Conservation (phyloP, 305 asterid species). For the Fraxinus sp. region DNA sequence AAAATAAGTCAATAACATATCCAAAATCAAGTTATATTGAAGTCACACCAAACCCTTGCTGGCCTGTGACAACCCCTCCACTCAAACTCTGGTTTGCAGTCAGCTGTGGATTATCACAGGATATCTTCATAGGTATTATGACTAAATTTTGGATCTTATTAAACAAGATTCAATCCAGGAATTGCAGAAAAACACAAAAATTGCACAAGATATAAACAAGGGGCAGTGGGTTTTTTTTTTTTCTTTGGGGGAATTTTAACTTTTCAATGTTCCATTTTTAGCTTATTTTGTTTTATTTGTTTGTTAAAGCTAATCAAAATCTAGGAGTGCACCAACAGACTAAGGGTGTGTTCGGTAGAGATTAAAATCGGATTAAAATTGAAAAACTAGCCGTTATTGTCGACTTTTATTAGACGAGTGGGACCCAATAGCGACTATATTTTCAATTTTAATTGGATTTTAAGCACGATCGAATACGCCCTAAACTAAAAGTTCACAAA, state of each 20-base stretch:
- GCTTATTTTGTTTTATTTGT: background rate
- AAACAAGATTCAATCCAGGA: background rate
- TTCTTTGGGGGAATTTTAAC: background rate
- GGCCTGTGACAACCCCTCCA: background rate
- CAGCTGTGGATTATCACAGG: background rate
- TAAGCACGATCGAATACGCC: too few species aligned
- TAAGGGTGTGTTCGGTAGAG: too few species aligned
- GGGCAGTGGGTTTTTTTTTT: background rate
- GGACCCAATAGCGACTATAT: too few species aligned
- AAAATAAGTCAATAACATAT: background rate
- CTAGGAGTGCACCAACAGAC: background rate
- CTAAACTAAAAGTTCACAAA: background rate
- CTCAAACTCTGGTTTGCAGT: background rate
- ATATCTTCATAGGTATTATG: background rate
- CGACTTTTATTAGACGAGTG: too few species aligned
- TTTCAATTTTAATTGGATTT: too few species aligned
- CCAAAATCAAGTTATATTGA: background rate
- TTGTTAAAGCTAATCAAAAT: background rate
- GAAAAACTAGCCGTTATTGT: too few species aligned
- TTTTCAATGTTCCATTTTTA: background rate
- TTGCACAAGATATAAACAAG: background rate
- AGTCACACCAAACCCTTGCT: background rate
- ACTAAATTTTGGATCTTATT: background rate
- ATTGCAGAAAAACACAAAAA: background rate
- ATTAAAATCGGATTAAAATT: too few species aligned